Evolutionary conservation across 2,329 filamentous ascomycete species (phyloP).

Genomic region (Calonectria multiphialidica): DNA sequence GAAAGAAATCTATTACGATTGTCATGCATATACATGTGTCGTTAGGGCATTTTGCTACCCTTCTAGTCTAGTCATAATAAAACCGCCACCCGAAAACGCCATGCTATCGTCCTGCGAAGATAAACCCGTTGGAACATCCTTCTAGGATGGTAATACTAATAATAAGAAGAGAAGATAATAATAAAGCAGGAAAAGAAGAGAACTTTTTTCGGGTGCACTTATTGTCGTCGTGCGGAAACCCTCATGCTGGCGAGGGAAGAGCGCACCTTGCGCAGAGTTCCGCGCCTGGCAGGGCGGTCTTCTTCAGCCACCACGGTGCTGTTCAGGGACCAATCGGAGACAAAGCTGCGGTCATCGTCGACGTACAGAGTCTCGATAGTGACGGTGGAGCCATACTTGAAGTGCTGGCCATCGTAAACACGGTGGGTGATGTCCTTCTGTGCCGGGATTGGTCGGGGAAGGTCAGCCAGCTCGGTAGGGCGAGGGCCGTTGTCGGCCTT

Average conservation of each 20-base stretch:
- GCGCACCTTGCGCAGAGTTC: not conserved
- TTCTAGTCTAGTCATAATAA: not conserved
- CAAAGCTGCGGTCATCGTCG: not conserved
- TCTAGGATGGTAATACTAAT: not conserved
- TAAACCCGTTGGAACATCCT: not conserved
- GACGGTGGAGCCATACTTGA: not conserved
- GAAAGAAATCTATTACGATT: slow-evolving; percentile 4
- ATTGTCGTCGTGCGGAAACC: not conserved
- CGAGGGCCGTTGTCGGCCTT: not conserved
- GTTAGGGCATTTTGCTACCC: not conserved
- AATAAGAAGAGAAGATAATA: not conserved
- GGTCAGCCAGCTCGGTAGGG: not conserved
- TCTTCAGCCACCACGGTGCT: not conserved
- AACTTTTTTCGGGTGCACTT: not conserved
- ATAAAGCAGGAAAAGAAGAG: not conserved
- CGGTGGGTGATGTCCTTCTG: not conserved
- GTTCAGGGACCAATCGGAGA: not conserved
- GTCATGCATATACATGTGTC: not conserved
- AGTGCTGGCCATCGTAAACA: not conserved
- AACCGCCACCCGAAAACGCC: not conserved
- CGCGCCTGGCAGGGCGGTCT: not conserved
- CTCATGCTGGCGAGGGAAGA: not conserved
- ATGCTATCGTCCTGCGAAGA: not conserved
- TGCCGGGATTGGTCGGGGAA: not conserved
- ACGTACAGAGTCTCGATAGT: not conserved